Percentiles rank a stretch among this genome's conserved stretches.
Conservation (phyloP, 192 early-diverging fungal species). For the Coemansia guatemalensis region DNA sequence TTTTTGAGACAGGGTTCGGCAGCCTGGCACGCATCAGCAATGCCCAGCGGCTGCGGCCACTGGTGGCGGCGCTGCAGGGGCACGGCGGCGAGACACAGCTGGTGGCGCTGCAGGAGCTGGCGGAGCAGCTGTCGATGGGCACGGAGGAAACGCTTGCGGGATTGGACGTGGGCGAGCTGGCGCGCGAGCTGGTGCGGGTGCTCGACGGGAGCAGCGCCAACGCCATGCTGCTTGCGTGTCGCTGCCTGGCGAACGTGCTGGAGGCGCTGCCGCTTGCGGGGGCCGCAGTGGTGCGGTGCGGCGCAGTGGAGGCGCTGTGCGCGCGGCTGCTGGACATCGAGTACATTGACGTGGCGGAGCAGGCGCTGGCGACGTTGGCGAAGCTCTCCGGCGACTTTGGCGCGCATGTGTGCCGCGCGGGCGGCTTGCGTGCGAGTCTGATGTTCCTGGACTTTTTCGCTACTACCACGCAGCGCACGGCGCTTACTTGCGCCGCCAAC, state of each 20-base stretch:
- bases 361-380: conserved; percentile 72
- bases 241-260: conserved; percentile 87
- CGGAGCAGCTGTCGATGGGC: conserved; percentile 73
- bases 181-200: conserved; percentile 65
- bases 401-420: conserved; percentile 49
- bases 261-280: conserved; percentile 79
- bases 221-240: conserved; percentile 85
- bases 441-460: conserved; percentile 91
- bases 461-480: conserved; percentile 77
- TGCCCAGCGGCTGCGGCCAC: conserved; percentile 56
- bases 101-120: conserved; percentile 84
- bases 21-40: conserved; percentile 18
- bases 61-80: conserved; percentile 60
- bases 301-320: conserved; percentile 69
- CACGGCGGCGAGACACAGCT: conserved; percentile 64
- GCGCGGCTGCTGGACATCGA: conserved; percentile 80
- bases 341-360: conserved; percentile 93
- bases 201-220: conserved; percentile 66
- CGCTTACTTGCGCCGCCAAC: conserved; percentile 73
- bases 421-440: conserved; percentile 75
- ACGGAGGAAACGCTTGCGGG: conserved; percentile 70
- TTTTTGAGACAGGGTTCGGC: conserved; percentile 24
- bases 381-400: conserved; percentile 59
- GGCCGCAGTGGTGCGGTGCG: conserved; percentile 64
- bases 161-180: conserved; percentile 67